Evolutionary conservation across 2,329 filamentous ascomycete genomes (phyloP), one percentile per base, ranked within the genome.

Genomic region (Fusarium devonianum): DNA sequence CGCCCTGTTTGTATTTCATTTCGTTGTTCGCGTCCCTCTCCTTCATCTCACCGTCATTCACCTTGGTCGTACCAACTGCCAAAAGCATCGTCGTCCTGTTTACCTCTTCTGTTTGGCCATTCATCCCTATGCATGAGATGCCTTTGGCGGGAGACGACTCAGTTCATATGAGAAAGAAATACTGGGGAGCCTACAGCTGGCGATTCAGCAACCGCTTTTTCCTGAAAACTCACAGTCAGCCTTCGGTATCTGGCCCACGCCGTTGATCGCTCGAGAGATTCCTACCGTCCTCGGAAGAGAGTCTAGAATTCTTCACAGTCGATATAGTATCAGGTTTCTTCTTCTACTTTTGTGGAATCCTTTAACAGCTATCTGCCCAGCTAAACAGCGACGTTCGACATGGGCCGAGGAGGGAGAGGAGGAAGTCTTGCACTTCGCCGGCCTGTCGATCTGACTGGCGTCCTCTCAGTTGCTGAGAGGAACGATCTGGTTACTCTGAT

Each of bases 401-500:
- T 78, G 76, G 70, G 68, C 40, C 70, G 75, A 45, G 71, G 72
- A 37, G 68, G 71, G 37, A 67, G 72, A 22, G 67, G 66, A 58
- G 67, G 61, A 44, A 60, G 59, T 37, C 68, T 65, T 49, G 70
- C 64, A 36, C 62, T 65, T 48, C 75, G 74, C 49, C 75, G 78
- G 13, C 71, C 79, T 26, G 74, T 79, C 29, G 81, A 84, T 53
- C 60, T 85, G 53, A 82, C 76, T 41, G 72, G 73, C 18, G 64
- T 81, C 40, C 66, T 85, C 26, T 78, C 69, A 14, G 34, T 68
- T 4, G 70, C 74, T 2, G 80, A 85, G 62, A 78, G 75, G 58
- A 72, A 72, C 22, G 81, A 85, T 48, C 67, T 87, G 29, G 69
- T 73, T n/a, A 71, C 73, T 4, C 73, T 87, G 10, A 68, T 83